phyloP scores from a whole-genome alignment of 202 grass and related monocot species.

The Setaria italica region DNA sequence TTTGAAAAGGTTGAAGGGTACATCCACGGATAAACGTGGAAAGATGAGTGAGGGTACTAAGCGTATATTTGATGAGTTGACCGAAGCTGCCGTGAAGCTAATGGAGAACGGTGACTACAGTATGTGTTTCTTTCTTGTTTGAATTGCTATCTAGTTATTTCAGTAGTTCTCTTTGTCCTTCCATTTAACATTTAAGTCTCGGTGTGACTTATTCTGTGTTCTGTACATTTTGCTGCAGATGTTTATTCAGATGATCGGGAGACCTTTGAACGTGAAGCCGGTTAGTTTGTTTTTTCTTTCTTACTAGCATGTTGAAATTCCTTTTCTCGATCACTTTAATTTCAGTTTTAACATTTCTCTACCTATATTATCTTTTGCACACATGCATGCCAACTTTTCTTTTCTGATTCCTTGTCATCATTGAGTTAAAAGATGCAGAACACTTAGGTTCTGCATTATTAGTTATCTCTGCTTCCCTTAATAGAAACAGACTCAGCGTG shows the following conservation, averaged over 20 bases:
- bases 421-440: constrained; percentile 14
- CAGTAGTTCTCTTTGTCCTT: constrained; percentile 12
- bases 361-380: neutral
- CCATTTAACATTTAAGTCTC: constrained; percentile 31
- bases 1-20: constrained; percentile 87
- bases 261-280: constrained; percentile 86
- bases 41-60: constrained; percentile 81
- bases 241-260: constrained; percentile 92
- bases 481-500: neutral
- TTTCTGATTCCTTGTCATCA: neutral
- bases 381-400: neutral
- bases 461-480: neutral
- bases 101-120: constrained; percentile 97
- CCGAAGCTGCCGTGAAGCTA: constrained; percentile 90
- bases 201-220: constrained; percentile 33
- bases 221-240: constrained; percentile 59
- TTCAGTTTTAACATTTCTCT: neutral
- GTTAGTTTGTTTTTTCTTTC: constrained; percentile 55
- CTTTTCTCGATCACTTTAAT: neutral
- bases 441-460: neutral
- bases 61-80: constrained; percentile 85
- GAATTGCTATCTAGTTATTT: constrained; percentile 1
- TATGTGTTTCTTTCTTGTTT: constrained; percentile 55
- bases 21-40: constrained; percentile 67
- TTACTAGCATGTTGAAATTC: constrained; percentile 34